A percentile compares a stretch with the other conserved stretches of the same genome.
phyloP scores from a whole-genome alignment of 2,329 filamentous ascomycete genomes.

The Tolypocladium pustulatum region DNA sequence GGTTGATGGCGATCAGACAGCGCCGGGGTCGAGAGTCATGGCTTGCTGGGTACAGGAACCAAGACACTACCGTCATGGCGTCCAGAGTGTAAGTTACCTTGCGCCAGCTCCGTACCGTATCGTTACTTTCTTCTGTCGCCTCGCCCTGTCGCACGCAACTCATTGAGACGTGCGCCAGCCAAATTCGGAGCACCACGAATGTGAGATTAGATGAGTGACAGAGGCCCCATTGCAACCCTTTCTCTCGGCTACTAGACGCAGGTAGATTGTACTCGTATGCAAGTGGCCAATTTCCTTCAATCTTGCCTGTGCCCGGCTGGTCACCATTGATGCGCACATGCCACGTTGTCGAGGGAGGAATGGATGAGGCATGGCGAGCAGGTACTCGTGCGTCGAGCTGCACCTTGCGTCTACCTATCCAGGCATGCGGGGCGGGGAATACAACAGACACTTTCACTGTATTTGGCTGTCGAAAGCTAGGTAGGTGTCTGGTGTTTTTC shows the following conservation, averaged over 20 bases:
- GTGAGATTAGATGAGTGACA: not conserved
- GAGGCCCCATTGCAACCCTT: not conserved
- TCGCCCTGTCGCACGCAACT: too few relatives aligned
- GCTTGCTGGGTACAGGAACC: not conserved
- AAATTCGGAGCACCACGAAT: not conserved
- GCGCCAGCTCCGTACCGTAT: not conserved
- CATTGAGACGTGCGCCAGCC: not conserved
- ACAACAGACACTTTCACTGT: too few relatives aligned
- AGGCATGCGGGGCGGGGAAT: too few relatives aligned
- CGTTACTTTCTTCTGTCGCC: too few relatives aligned
- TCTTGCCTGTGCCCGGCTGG: not conserved
- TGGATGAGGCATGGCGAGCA: not conserved
- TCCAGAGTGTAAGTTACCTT: too few relatives aligned
- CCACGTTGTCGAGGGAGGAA: not conserved
- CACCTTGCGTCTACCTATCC: not conserved
- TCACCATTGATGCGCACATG: not conserved
- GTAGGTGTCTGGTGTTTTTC: not conserved
- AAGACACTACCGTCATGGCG: not conserved
- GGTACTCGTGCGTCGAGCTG: not conserved
- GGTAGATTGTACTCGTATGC: not conserved
- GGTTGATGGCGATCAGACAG: not conserved
- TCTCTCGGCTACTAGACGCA: not conserved
- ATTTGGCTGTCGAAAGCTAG: not conserved
- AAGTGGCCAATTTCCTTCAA: not conserved
- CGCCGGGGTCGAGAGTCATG: not conserved